These are phyloP conservation scores for Annulohypoxylon moriforme DNA, from an alignment of 495 filamentous ascomycete genomes.

Conservation along the genomic window DNA sequence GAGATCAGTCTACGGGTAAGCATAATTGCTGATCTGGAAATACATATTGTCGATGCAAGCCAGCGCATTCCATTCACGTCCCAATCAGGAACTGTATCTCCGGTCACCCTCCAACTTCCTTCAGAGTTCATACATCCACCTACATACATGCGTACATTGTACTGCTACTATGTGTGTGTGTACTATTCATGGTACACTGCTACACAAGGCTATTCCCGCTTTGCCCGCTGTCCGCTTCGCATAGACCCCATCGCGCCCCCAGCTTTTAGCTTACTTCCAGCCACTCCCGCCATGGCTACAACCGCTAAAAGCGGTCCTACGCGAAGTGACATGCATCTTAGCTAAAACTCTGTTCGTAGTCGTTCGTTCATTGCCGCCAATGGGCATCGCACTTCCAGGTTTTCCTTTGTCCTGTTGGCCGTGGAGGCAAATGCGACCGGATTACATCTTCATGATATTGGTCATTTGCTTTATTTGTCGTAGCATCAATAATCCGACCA, in stretches of 20 bases:
- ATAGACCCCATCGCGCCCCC: slow-evolving; percentile 18
- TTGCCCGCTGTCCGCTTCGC: slow-evolving; percentile 21
- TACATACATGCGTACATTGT: not conserved
- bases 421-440: slow-evolving; percentile 13
- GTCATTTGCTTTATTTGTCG: not conserved
- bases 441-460: slow-evolving; percentile 16
- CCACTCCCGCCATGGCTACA: slow-evolving; percentile 36
- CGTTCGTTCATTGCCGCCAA: not conserved
- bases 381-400: not conserved
- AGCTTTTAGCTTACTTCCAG: slow-evolving; percentile 18
- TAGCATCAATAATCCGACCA: slow-evolving; percentile 10
- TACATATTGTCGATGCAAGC: slow-evolving; percentile 23
- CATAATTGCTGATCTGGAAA: slow-evolving; percentile 6
- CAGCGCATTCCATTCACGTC: slow-evolving; percentile 20
- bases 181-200: not conserved
- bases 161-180: not conserved
- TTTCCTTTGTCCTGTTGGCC: slow-evolving; percentile 9
- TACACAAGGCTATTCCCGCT: slow-evolving; percentile 29
- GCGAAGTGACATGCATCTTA: slow-evolving; percentile 29
- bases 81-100: slow-evolving; percentile 37
- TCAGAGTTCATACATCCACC: not conserved
- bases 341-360: slow-evolving; percentile 7
- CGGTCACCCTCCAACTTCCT: slow-evolving; percentile 27
- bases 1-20: not conserved
- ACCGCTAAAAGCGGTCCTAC: slow-evolving; percentile 42